A percentile compares a stretch with the other conserved stretches of the same genome.
Evolutionary conservation across 2,329 filamentous ascomycete genomes (phyloP).

Genomic region (Talaromyces sp.): DNA sequence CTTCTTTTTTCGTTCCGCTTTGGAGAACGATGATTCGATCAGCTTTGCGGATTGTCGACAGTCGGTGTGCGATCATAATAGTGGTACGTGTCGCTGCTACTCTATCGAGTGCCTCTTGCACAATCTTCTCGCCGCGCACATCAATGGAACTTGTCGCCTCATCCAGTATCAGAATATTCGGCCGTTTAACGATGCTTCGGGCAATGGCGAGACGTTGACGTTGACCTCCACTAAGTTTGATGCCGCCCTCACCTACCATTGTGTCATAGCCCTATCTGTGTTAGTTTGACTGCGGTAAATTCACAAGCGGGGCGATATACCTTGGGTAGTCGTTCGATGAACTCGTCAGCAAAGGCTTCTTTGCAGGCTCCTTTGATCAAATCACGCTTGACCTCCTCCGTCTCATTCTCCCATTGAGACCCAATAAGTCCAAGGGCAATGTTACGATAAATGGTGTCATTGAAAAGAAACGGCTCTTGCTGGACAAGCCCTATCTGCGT

Average conservation of each 20-base stretch:
- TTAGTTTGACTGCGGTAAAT: slow-evolving; percentile 53
- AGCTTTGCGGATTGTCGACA: slow-evolving; percentile 69
- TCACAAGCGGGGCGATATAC: slow-evolving; percentile 49
- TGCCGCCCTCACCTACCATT: slow-evolving; percentile 61
- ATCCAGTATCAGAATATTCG: slow-evolving; percentile 77
- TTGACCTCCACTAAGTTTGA: slow-evolving; percentile 76
- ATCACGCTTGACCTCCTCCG: slow-evolving; percentile 46
- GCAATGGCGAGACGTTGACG: slow-evolving; percentile 76
- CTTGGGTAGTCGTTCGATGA: slow-evolving; percentile 58
- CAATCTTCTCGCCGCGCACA: slow-evolving; percentile 57
- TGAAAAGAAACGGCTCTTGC: slow-evolving; percentile 75
- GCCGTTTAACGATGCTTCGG: slow-evolving; percentile 68
- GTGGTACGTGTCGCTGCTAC: slow-evolving; percentile 83
- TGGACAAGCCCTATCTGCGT: slow-evolving; percentile 75
- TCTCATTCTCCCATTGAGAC: slow-evolving; percentile 48
- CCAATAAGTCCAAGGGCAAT: slow-evolving; percentile 64
- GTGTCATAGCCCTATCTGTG: slow-evolving; percentile 71
- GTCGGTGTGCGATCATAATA: slow-evolving; percentile 81
- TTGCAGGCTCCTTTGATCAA: slow-evolving; percentile 58
- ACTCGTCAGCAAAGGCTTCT: slow-evolving; percentile 66
- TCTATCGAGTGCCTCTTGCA: slow-evolving; percentile 68
- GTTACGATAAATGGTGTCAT: slow-evolving; percentile 72
- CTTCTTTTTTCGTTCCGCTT: slow-evolving; percentile 65
- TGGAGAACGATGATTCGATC: slow-evolving; percentile 74
- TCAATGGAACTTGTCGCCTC: slow-evolving; percentile 87